These are phyloP conservation scores for Mortierella sp. DNA, from an alignment of 371 early-diverging fungal genomes.

Conservation along the genomic window DNA sequence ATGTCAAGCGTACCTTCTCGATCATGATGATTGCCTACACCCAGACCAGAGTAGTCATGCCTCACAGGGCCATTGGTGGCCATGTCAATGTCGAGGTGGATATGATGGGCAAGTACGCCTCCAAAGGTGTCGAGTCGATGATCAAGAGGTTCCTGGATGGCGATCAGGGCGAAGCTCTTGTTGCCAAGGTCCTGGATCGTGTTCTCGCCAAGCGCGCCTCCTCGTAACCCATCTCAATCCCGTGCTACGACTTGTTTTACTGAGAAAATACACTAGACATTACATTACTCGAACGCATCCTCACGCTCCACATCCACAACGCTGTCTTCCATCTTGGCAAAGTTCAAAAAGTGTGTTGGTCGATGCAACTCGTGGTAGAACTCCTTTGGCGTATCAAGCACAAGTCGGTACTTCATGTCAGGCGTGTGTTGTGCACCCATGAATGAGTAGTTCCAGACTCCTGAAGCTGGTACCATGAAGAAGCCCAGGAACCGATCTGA, in stretches of 20 bases:
- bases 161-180: conserved; percentile 44
- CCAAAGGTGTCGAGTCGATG: conserved; percentile 74
- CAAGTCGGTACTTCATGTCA: conserved; percentile 91
- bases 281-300: conserved; percentile 73
- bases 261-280: not conserved
- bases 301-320: conserved; percentile 75
- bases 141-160: conserved; percentile 57
- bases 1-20: conserved; percentile 77
- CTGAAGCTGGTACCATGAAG: conserved; percentile 97
- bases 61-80: conserved; percentile 77
- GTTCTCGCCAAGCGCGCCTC: conserved; percentile 48
- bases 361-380: conserved; percentile 98
- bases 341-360: conserved; percentile 95
- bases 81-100: conserved; percentile 96
- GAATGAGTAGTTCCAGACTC: conserved; percentile 97
- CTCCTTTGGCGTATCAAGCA: conserved; percentile 93
- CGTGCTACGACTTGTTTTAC: no score
- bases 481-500: conserved; percentile 96
- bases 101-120: conserved; percentile 96
- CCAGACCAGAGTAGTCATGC: conserved; percentile 86
- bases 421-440: conserved; percentile 93
- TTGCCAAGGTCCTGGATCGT: conserved; percentile 47
- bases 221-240: not conserved
- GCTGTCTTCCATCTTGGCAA: conserved; percentile 84
- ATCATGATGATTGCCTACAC: conserved; percentile 97